These are phyloP conservation scores for Pythium brachiatum DNA, from an alignment of 352 stramenopile species.

Conservation along the genomic window DNA sequence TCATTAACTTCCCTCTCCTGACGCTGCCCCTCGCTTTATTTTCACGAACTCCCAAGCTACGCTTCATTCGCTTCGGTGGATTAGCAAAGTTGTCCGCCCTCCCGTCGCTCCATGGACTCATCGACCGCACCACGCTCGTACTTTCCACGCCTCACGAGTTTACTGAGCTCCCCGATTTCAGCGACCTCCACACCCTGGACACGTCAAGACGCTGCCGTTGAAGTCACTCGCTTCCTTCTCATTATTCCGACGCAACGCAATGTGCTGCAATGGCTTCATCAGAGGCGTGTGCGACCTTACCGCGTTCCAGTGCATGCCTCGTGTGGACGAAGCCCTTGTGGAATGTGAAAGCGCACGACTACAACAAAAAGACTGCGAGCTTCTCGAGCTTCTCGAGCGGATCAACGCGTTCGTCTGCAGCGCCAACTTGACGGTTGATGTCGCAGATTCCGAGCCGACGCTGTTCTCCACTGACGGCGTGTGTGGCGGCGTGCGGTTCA, in stretches of 20 bases:
- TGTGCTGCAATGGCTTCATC: conserved; percentile 31
- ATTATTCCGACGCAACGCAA: conserved; percentile 4
- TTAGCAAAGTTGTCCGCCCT: conserved; percentile 10
- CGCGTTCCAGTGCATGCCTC: conserved; percentile 13
- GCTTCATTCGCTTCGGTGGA: conserved; percentile 21
- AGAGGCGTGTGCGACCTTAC: conserved; percentile 10
- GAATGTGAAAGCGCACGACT: not conserved
- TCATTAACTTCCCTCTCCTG: conserved; percentile 9
- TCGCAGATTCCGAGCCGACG: conserved; percentile 6
- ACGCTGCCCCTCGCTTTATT: conserved; percentile 17
- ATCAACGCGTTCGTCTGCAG: not conserved
- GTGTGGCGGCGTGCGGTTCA: conserved; percentile 21
- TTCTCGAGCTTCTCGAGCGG: not conserved
- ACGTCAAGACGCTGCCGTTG: conserved; percentile 12
- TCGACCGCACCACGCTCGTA: conserved; percentile 13
- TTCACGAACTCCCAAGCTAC: conserved; percentile 10
- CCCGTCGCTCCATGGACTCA: conserved; percentile 5
- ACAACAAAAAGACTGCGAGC: not conserved
- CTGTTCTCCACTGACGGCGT: conserved; percentile 5
- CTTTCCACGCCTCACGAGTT: conserved; percentile 10
- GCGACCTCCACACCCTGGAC: conserved; percentile 9
- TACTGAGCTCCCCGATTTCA: conserved; percentile 10
- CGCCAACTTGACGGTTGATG: not conserved
- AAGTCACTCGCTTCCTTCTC: conserved; percentile 7
- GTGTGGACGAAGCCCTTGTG: not conserved